Evolutionary conservation across 2,329 filamentous ascomycete genomes (phyloP).

Genomic region (Graphiopsis chlorocephala): DNA sequence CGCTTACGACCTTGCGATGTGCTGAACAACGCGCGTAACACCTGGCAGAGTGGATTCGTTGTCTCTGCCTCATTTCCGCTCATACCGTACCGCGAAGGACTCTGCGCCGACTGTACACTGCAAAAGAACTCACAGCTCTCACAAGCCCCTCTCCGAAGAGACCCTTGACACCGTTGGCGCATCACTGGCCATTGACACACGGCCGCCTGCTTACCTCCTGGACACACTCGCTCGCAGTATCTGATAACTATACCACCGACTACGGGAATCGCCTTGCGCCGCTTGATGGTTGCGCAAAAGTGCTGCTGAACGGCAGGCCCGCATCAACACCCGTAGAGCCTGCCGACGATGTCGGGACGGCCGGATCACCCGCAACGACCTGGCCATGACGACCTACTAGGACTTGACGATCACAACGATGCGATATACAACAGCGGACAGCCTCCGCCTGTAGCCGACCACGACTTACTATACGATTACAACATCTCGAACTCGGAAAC

Average conservation of each 20-base stretch:
- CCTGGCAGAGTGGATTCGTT: constrained; percentile 2
- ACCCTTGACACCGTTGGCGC: constrained; percentile 7
- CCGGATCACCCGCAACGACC: constrained; percentile 50
- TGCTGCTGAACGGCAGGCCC: constrained; percentile 14
- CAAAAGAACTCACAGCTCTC: not conserved
- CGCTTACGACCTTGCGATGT: not conserved
- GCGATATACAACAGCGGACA: constrained; percentile 73
- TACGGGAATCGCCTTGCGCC: not conserved
- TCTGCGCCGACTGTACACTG: not conserved
- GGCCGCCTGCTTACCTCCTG: not conserved
- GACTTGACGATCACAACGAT: constrained; percentile 65
- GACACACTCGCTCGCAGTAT: not conserved
- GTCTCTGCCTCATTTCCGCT: constrained; percentile 2
- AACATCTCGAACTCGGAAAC: constrained; percentile 65
- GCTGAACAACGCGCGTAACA: constrained; percentile 8
- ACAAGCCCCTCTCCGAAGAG: not conserved
- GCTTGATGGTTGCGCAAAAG: constrained; percentile 15
- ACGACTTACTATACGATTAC: constrained; percentile 73
- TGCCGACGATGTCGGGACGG: constrained; percentile 49
- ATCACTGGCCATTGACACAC: not conserved
- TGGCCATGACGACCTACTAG: constrained; percentile 53
- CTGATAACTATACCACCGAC: not conserved
- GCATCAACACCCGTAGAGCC: constrained; percentile 8
- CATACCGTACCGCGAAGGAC: not conserved
- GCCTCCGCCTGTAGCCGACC: constrained; percentile 74